Evolutionary conservation across 2,329 filamentous ascomycete genomes (phyloP).

Genomic region (Byssoonygena ceratinophila): DNA sequence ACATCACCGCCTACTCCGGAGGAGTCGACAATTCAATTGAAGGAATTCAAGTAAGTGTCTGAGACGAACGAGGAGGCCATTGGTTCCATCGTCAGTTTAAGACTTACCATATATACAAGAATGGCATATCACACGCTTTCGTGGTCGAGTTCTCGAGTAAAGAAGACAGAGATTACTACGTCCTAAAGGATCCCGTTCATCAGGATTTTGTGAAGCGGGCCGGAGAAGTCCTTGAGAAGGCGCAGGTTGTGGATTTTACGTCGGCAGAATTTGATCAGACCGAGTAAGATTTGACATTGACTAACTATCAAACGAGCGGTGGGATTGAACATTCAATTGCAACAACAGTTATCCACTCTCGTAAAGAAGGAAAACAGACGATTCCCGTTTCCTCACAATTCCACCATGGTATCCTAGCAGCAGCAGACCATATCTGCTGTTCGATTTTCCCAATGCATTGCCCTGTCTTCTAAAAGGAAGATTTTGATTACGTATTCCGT

Average conservation of each 20-base stretch:
- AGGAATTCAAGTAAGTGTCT: constrained; percentile 44
- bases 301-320: no score
- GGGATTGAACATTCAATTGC: no score
- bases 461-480: no score
- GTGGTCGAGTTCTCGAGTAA: constrained; percentile 54
- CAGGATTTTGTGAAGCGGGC: constrained; percentile 45
- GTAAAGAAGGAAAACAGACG: no score
- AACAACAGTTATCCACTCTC: no score
- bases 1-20: constrained; percentile 49
- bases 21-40: constrained; percentile 54
- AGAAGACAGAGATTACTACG: constrained; percentile 60
- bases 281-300: no score
- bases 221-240: constrained; percentile 26
- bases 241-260: constrained; percentile 30
- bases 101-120: constrained; percentile 30
- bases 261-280: constrained; percentile 17
- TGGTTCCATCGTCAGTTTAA: background rate
- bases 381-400: no score
- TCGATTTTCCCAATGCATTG: no score
- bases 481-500: no score
- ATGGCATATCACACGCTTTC: constrained; percentile 58
- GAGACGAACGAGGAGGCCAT: constrained; percentile 6
- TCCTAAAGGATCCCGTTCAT: constrained; percentile 55
- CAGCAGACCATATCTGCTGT: no score
- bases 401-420: no score